A percentile compares a stretch with the other conserved stretches of the same genome.
Evolutionary conservation across 2,329 filamentous ascomycete genomes (phyloP).

Genomic region (Coniochaeta sp.): DNA sequence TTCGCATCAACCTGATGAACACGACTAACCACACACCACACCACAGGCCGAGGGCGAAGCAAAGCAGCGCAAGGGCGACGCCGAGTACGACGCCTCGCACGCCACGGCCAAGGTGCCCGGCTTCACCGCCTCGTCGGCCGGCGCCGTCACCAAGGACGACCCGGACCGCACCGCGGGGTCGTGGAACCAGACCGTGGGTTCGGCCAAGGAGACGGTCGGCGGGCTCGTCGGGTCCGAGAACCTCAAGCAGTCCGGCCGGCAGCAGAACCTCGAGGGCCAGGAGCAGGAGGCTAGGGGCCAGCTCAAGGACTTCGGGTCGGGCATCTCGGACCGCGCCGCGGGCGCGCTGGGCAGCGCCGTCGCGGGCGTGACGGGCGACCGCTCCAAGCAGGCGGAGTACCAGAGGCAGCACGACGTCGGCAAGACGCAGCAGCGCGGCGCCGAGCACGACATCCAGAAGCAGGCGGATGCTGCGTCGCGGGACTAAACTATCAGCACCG

Average conservation of each 20-base stretch:
- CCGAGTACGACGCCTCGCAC: slow-evolving; percentile 69
- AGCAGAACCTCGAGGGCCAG: slow-evolving; percentile 77
- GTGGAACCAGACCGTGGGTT: slow-evolving; percentile 87
- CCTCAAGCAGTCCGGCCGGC: slow-evolving; percentile 64
- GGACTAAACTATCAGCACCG: background rate
- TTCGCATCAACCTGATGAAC: slow-evolving; percentile 5
- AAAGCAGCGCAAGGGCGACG: slow-evolving; percentile 57
- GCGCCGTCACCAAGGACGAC: slow-evolving; percentile 65
- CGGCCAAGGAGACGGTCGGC: slow-evolving; percentile 75
- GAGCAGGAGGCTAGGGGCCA: slow-evolving; percentile 78
- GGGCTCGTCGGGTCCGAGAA: slow-evolving; percentile 67
- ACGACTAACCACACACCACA: slow-evolving; percentile 21
- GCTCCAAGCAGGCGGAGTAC: slow-evolving; percentile 55
- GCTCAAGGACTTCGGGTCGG: slow-evolving; percentile 63
- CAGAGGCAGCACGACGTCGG: slow-evolving; percentile 69
- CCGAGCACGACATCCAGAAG: slow-evolving; percentile 74
- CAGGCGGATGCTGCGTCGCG: slow-evolving; percentile 49
- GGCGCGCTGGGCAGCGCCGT: slow-evolving; percentile 66
- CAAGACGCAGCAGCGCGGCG: slow-evolving; percentile 74
- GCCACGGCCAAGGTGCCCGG: slow-evolving; percentile 68
- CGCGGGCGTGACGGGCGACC: slow-evolving; percentile 67
- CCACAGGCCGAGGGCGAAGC: slow-evolving; percentile 47
- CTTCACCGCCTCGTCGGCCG: slow-evolving; percentile 60
- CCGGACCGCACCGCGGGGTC: slow-evolving; percentile 63
- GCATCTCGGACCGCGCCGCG: slow-evolving; percentile 57